Evolutionary conservation across 768 basidiomycete genomes (phyloP).

Genomic region (Lyophyllum semitale): DNA sequence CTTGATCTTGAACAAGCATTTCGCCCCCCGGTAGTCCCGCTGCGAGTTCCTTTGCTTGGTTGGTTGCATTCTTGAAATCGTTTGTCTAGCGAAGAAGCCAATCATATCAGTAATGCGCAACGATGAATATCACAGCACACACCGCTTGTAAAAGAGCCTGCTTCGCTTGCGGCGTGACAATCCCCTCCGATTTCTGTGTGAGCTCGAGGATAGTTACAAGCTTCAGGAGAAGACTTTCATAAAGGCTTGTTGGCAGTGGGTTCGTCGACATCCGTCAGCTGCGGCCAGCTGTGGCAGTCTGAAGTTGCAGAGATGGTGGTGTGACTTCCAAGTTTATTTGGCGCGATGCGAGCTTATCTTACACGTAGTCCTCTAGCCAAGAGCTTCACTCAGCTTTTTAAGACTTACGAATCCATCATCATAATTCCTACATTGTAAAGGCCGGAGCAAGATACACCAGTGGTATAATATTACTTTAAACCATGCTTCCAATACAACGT

Average conservation of each 20-base stretch:
- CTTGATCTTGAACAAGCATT: slow-evolving; percentile 65
- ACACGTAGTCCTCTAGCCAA: too few relatives aligned
- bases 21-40: slow-evolving; percentile 70
- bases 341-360: too few relatives aligned
- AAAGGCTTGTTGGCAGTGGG: slow-evolving; percentile 47
- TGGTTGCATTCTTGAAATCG: slow-evolving; percentile 62
- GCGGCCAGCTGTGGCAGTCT: not conserved
- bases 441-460: too few relatives aligned
- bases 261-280: slow-evolving; percentile 27
- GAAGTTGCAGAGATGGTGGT: too few relatives aligned
- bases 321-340: too few relatives aligned
- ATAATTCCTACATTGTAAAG: too few relatives aligned
- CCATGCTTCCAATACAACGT: too few relatives aligned
- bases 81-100: slow-evolving; percentile 51
- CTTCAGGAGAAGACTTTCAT: slow-evolving; percentile 59
- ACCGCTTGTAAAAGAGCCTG: slow-evolving; percentile 72
- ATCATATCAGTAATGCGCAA: not conserved
- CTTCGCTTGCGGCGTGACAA: slow-evolving; percentile 56
- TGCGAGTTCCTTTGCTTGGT: slow-evolving; percentile 62
- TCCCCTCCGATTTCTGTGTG: slow-evolving; percentile 57
- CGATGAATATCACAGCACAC: not conserved
- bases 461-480: too few relatives aligned
- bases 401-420: too few relatives aligned
- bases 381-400: too few relatives aligned
- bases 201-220: slow-evolving; percentile 62